Base-by-base conservation (phyloP, 345 rosid genomes). In the Pistacia integerrima region DNA sequence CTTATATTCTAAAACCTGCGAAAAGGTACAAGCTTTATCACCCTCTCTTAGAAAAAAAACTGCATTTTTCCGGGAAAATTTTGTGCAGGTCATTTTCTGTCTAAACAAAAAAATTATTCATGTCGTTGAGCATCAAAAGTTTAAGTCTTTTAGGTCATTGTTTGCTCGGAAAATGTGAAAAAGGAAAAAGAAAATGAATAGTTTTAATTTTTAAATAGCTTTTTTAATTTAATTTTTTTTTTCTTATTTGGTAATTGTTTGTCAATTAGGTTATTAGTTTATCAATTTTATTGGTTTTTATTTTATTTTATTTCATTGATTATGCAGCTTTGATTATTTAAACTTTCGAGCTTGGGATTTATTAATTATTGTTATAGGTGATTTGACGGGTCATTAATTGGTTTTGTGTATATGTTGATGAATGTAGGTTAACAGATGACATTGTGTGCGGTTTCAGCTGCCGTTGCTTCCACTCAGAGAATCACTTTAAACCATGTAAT, bases 371-470 rank as follows among this genome's bases (percentile, higher is more conserved):
- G 48, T n/a, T 18, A 41, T 41, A 8, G 44, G 49, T 69, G 3
- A 8, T 41, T 41, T 41, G 5, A 4, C 6, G 28, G 16, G 49
- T 60, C 13, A 49, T 11, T 67, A 28, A 4, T 25, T 44, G 20
- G 8, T 17, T 58, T 12, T 48, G 13, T 46, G 1, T 58, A 12
- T 49, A 11, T 54, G 46, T 60, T 4, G 65, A 13, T 25, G 35
- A 3, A 35, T 20, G 6, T 63, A 16, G 68, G 67, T 13, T n/a
- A 25, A 22, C 64, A 58, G 55, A 80, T 80, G 82, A n/a, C 36
- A 58, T 46, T 65, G 33, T 11, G n/a, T 70, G 64, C 61, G 54
- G 41, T 67, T 66, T 54, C 83, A 67, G 58, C 73, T 54, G 46
- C 8, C 16, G 54, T 69, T 36, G 17, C 59, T 60, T 33, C 71